Evolutionary conservation across 176 grass and related monocot genomes (phyloP).

Genomic region (Musa troglodytarum): DNA sequence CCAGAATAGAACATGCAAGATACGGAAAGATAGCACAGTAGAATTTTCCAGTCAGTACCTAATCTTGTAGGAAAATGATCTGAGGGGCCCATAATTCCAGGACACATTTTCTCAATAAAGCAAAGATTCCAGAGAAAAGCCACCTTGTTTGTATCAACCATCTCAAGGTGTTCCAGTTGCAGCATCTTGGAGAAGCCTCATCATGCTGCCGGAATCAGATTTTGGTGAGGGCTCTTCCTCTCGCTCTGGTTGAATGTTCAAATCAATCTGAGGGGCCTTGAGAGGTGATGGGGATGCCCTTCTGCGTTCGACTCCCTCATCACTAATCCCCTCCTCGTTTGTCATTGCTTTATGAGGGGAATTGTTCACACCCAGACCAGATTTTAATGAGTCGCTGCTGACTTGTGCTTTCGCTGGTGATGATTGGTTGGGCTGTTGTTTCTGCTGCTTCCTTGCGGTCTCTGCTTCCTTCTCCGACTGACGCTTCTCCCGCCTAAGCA

Average conservation of each 20-base stretch:
- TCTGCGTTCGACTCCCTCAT: conserved; percentile 44
- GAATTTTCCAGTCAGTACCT: not conserved
- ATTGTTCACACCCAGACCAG: conserved; percentile 4
- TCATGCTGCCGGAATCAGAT: conserved; percentile 30
- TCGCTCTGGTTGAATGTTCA: conserved; percentile 93
- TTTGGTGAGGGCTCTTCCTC: conserved; percentile 90
- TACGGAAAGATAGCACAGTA: not conserved
- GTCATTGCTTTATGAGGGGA: conserved; percentile 26
- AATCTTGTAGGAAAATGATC: not conserved
- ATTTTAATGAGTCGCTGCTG: not conserved
- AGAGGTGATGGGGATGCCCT: conserved; percentile 54
- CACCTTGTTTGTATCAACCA: not conserved
- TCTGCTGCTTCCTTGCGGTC: conserved; percentile 21
- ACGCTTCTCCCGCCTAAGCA: conserved; percentile 78
- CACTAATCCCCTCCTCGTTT: conserved; percentile 27
- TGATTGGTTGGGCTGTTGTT: conserved; percentile 33
- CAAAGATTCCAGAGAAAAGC: not conserved
- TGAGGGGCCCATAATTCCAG: not conserved
- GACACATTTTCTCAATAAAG: not conserved
- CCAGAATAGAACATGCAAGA: not conserved
- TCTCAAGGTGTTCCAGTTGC: conserved; percentile 19
- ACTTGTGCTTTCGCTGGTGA: conserved; percentile 18
- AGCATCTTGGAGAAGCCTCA: conserved; percentile 20
- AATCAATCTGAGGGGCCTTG: conserved; percentile 96
- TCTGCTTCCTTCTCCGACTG: conserved; percentile 42